Percentiles rank a stretch among this genome's conserved stretches.
phyloP scores from a whole-genome alignment of 148 eudicot genomes.

The Camellia sinensis region DNA sequence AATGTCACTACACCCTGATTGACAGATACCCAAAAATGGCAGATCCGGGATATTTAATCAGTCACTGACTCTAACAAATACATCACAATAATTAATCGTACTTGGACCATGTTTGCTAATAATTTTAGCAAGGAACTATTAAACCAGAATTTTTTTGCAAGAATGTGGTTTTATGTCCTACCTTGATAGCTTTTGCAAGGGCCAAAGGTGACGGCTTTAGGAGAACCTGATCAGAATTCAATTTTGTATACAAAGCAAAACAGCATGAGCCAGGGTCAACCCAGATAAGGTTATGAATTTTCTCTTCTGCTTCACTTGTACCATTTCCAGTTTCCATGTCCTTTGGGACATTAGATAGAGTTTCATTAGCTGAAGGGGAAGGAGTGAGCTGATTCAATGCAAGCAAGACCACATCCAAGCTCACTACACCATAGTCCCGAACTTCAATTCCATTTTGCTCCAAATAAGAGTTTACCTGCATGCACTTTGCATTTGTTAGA shows the following conservation, averaged over 20 bases:
- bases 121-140: not conserved
- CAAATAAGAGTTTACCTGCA: constrained; percentile 60
- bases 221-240: constrained; percentile 62
- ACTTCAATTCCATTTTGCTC: constrained; percentile 71
- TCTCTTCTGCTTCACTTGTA: constrained; percentile 31
- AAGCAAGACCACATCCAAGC: constrained; percentile 69
- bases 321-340: constrained; percentile 28
- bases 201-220: constrained; percentile 87
- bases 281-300: constrained; percentile 59
- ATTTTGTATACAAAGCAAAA: constrained; percentile 81
- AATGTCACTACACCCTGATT: not conserved
- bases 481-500: not conserved
- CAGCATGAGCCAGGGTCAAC: constrained; percentile 76
- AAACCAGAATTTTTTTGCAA: not conserved
- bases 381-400: constrained; percentile 64
- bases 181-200: constrained; percentile 92
- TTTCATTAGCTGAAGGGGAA: constrained; percentile 26
- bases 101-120: not conserved
- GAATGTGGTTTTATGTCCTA: constrained; percentile 17
- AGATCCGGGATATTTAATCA: not conserved
- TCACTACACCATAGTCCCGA: constrained; percentile 68
- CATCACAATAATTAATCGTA: not conserved
- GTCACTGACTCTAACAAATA: not conserved
- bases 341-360: constrained; percentile 21
- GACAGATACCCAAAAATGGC: constrained; percentile 1